Conservation (phyloP, 495 filamentous ascomycete species). For the Podospora pseudoanserina region DNA sequence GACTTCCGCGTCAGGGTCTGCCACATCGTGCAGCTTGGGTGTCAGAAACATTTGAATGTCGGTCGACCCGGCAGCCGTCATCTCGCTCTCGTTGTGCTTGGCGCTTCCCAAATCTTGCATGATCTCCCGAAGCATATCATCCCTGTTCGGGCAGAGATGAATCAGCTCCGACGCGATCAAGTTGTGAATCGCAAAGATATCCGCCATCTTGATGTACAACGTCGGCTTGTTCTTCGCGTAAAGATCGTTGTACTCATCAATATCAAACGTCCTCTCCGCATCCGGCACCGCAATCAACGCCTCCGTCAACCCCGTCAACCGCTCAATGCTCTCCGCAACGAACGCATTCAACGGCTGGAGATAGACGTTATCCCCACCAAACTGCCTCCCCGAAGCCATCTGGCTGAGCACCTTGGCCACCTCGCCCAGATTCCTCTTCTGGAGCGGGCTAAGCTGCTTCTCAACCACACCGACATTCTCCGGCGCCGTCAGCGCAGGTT, state of each 20-base stretch:
- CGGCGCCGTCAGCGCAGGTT: conserved; percentile 79
- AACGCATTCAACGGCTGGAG: conserved; percentile 92
- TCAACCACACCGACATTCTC: conserved; percentile 89
- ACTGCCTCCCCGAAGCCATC: conserved; percentile 76
- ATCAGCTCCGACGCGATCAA: conserved; percentile 77
- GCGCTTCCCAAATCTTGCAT: conserved; percentile 90
- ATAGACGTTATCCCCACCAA: conserved; percentile 92
- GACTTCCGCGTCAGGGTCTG: conserved; percentile 88
- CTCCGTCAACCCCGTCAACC: conserved; percentile 68
- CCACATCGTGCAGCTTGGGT: conserved; percentile 82
- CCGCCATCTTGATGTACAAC: conserved; percentile 95
- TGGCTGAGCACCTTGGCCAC: conserved; percentile 89
- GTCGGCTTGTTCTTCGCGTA: conserved; percentile 95
- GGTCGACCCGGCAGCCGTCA: conserved; percentile 78
- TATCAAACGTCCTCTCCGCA: conserved; percentile 89
- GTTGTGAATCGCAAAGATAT: conserved; percentile 94
- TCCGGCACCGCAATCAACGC: conserved; percentile 77
- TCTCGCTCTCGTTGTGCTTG: conserved; percentile 90
- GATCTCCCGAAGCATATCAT: conserved; percentile 88
- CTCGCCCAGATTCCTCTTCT: conserved; percentile 89
- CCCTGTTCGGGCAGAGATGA: conserved; percentile 68
- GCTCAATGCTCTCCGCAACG: conserved; percentile 77
- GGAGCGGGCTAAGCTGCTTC: conserved; percentile 78
- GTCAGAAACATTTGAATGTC: conserved; percentile 92
- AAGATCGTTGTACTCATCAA: conserved; percentile 96